Conservation (phyloP, 2,329 filamentous ascomycete species). For the Alternaria rosae region DNA sequence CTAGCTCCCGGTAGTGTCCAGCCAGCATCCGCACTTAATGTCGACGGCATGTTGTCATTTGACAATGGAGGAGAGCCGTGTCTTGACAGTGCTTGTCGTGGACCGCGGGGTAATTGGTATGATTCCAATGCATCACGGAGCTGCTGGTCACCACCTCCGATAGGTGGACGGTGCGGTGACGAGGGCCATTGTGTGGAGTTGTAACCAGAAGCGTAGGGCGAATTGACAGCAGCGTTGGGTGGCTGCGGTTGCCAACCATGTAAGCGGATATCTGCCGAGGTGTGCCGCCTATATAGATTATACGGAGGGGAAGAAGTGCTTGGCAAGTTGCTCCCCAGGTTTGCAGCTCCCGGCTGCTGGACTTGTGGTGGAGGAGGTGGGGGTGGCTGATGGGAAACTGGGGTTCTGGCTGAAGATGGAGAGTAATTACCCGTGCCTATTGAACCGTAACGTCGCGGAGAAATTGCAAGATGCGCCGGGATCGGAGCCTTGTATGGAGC, state of each 20-base stretch:
- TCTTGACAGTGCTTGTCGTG: conserved; percentile 58
- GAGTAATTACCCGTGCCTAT: conserved; percentile 75
- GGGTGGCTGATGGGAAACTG: conserved; percentile 66
- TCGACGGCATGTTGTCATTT: conserved; percentile 58
- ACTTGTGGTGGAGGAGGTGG: conserved; percentile 71
- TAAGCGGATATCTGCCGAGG: conserved; percentile 89
- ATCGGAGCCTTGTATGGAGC: conserved; percentile 79
- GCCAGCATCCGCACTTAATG: conserved; percentile 60
- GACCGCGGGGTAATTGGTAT: conserved; percentile 68
- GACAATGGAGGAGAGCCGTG: conserved; percentile 63
- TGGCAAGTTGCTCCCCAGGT: conserved; percentile 46
- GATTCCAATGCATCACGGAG: conserved; percentile 71
- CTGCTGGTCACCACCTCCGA: conserved; percentile 70
- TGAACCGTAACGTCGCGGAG: conserved; percentile 84
- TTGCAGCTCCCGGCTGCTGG: conserved; percentile 67
- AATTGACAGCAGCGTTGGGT: conserved; percentile 59
- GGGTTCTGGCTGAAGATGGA: conserved; percentile 76
- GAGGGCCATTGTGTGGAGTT: conserved; percentile 71
- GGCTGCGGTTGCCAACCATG: conserved; percentile 68
- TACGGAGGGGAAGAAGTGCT: conserved; percentile 63
- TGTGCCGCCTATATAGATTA: conserved; percentile 83
- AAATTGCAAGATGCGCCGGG: conserved; percentile 80
- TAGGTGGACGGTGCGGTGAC: conserved; percentile 63
- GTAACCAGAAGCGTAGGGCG: conserved; percentile 72
- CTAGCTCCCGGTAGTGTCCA: conserved; percentile 63